Evolutionary conservation across 129 eudicot genomes (phyloP).

Genomic region (Apium graveolens): DNA sequence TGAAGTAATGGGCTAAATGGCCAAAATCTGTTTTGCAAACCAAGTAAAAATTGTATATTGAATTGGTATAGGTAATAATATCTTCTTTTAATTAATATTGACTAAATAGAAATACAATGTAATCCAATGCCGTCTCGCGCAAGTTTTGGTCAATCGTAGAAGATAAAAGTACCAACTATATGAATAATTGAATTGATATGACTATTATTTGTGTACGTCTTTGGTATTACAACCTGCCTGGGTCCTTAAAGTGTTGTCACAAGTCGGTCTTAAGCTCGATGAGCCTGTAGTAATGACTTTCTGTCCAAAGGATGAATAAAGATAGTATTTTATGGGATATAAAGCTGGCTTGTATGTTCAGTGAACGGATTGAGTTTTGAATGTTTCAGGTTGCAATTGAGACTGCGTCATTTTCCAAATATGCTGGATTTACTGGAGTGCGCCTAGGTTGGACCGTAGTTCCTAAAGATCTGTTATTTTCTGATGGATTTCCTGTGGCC

Average conservation of each 20-base stretch:
- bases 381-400: slow-evolving; percentile 81
- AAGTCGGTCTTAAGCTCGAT: background rate
- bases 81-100: background rate
- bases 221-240: background rate
- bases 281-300: background rate
- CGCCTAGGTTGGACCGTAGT: slow-evolving; percentile 97
- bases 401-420: slow-evolving; percentile 85
- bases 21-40: background rate
- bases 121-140: background rate
- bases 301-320: background rate
- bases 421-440: slow-evolving; percentile 96
- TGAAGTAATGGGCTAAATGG: background rate
- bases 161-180: background rate
- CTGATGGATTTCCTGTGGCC: slow-evolving; percentile 88
- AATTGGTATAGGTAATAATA: background rate
- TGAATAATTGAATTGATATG: background rate
- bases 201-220: background rate
- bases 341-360: background rate
- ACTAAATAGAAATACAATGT: background rate
- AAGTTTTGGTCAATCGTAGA: background rate
- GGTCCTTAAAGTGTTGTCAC: background rate
- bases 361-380: background rate
- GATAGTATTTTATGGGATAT: background rate
- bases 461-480: slow-evolving; percentile 71
- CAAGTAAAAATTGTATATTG: background rate